phyloP scores from a whole-genome alignment of 441 rosid species.

The Metrosideros polymorpha region DNA sequence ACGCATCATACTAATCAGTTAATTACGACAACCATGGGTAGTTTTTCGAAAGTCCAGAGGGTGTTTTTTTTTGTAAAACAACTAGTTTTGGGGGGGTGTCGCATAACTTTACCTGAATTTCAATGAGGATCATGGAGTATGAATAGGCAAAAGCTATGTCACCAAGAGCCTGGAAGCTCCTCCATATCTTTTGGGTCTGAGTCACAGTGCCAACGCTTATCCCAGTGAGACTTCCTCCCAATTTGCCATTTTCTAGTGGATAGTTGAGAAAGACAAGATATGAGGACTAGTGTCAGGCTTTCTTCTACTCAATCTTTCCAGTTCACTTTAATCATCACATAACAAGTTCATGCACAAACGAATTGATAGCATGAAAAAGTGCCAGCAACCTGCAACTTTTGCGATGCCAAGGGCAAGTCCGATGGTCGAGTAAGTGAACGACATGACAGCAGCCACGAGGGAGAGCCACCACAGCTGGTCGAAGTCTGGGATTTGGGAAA shows the following conservation, averaged over 20 bases:
- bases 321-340: neutral
- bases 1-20: neutral
- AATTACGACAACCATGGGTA: neutral
- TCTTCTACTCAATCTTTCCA: neutral
- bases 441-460: constrained; percentile 10
- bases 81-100: neutral
- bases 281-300: neutral
- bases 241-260: neutral
- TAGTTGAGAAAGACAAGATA: neutral
- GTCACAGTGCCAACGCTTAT: neutral
- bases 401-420: constrained; percentile 9
- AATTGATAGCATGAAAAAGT: neutral
- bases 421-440: constrained; percentile 7
- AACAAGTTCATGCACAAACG: neutral
- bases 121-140: neutral
- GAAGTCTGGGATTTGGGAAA: constrained; percentile 12
- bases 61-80: neutral
- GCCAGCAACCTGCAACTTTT: neutral
- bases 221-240: neutral
- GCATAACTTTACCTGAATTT: neutral
- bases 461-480: constrained; percentile 16
- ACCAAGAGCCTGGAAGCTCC: neutral
- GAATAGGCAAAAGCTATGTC: neutral
- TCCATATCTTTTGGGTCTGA: neutral
- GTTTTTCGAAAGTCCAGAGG: neutral